Evolutionary conservation across 2,329 filamentous ascomycete species (phyloP).

Genomic region (Talaromyces pinophilus): DNA sequence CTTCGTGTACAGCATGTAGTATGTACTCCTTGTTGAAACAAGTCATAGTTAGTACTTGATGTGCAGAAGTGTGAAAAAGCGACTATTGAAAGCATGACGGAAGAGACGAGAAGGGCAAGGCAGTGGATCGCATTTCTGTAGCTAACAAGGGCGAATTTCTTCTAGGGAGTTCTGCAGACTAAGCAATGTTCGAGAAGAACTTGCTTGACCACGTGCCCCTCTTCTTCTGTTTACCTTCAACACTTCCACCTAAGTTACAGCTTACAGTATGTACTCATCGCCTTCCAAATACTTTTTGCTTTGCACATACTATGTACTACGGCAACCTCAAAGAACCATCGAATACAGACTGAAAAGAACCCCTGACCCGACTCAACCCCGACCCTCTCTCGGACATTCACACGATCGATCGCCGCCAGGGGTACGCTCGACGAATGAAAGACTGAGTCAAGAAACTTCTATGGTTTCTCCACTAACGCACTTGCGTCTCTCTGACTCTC

Average conservation of each 20-base stretch:
- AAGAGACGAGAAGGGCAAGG: not conserved
- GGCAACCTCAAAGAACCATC: not conserved
- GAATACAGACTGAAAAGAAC: not conserved
- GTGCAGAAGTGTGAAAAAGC: not conserved
- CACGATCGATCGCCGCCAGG: slow-evolving; percentile 4
- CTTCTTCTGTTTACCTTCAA: not conserved
- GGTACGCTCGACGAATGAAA: not conserved
- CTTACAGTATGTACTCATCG: not conserved
- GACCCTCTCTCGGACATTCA: slow-evolving; percentile 7
- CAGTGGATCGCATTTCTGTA: not conserved
- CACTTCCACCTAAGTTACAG: not conserved
- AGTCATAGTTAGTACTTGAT: not conserved
- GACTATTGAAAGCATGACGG: not conserved
- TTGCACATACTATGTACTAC: not conserved
- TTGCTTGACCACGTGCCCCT: not conserved
- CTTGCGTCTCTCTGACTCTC: not conserved
- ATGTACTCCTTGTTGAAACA: not conserved
- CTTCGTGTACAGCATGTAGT: not conserved
- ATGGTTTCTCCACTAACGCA: not conserved
- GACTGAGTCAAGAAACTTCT: not conserved
- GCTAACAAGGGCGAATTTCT: not conserved
- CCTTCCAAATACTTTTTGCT: not conserved
- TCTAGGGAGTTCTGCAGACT: not conserved
- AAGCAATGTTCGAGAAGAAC: too few relatives aligned
- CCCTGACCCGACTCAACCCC: slow-evolving; percentile 6